Base-by-base conservation (phyloP, 2,329 filamentous ascomycete species). In the Pseudogymnoascus sp. region DNA sequence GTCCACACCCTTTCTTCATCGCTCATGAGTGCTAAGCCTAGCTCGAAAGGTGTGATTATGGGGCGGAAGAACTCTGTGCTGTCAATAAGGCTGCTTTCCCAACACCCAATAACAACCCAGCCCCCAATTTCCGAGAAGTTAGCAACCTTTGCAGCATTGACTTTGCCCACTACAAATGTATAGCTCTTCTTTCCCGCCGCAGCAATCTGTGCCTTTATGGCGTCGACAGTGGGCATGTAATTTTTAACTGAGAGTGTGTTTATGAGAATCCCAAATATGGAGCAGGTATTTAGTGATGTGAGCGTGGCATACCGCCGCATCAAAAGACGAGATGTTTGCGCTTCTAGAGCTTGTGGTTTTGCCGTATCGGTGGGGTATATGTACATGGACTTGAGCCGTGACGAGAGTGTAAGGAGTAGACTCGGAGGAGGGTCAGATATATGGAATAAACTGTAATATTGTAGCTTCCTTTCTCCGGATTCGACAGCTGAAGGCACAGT, bases 61-160 rank as follows among this genome's bases (percentile, higher is more conserved):
- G 92, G 92, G 68, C 86, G 84, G 82, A 88, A 97, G 71, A 96
- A 96, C 5, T 89, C 90, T 63, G 90, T 89, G 66, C 92, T 91
- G 69, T 97, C 93, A 4, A 99, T 84, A 59, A 97, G 78, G 64
- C 90, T 91, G 73, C 92, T 96, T 77, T 99, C 94, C 94, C 94
- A 99, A 75, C 94, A 99, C 2, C 94, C 93, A 8, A 99, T 90
- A 0, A 97, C 92, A 0, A 97, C 92, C 94, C 94, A 99, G 13
- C 92, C 93, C 44, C 92, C 93, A 4, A 99, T 85, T 74, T 99
- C 94, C 63, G 89, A 85, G 76, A 99, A 99, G 75, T 99, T 99
- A 58, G 94, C 94, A 21, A 99, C 81, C 74, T 99, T 99, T 38
- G 92, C 93, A 0, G 92, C 88, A 71, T 97, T 99, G 27, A 99